phyloP scores from a whole-genome alignment of 2,329 filamentous ascomycete species.

The Botrytis cinerea region DNA sequence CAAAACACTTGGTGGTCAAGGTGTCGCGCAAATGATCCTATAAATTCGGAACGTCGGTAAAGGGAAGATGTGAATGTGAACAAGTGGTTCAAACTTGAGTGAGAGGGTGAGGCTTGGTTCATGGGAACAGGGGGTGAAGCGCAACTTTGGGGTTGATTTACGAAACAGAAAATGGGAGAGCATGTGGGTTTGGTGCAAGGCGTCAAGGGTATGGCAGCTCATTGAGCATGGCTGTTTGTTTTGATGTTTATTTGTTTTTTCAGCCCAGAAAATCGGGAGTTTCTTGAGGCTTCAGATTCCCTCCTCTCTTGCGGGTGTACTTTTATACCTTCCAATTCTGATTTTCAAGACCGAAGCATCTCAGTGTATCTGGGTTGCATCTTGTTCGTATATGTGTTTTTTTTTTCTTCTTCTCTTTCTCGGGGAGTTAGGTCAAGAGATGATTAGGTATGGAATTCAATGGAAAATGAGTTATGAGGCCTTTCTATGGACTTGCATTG shows the following conservation, averaged over 20 bases:
- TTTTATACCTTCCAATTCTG: slow-evolving; percentile 31
- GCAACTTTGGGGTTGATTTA: slow-evolving; percentile 7
- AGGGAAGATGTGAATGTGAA: neutral
- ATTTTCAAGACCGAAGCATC: neutral
- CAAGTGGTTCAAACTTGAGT: neutral
- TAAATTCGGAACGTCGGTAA: slow-evolving; percentile 46
- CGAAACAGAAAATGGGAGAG: slow-evolving; percentile 29
- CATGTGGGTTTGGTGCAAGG: slow-evolving; percentile 33
- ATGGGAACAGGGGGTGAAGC: neutral
- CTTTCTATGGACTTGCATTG: neutral
- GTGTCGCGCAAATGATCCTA: slow-evolving; percentile 97
- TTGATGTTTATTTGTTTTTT: slow-evolving; percentile 24
- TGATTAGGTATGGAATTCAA: slow-evolving; percentile 1
- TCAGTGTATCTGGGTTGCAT: slow-evolving; percentile 10
- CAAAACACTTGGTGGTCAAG: slow-evolving; percentile 93
- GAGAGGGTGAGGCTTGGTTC: neutral
- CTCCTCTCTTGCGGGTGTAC: slow-evolving; percentile 26
- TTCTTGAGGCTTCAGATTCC: slow-evolving; percentile 12
- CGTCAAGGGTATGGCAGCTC: slow-evolving; percentile 29
- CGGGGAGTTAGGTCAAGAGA: neutral
- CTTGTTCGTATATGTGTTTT: slow-evolving; percentile 4
- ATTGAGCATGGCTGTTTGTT: slow-evolving; percentile 31
- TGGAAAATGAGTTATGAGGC: slow-evolving; percentile 1
- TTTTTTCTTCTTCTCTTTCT: neutral
- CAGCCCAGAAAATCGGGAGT: slow-evolving; percentile 1